Evolutionary conservation across 371 early-diverging fungal genomes (phyloP), one percentile per base, ranked within the genome.

Genomic region (Rhizopus microsporus): DNA sequence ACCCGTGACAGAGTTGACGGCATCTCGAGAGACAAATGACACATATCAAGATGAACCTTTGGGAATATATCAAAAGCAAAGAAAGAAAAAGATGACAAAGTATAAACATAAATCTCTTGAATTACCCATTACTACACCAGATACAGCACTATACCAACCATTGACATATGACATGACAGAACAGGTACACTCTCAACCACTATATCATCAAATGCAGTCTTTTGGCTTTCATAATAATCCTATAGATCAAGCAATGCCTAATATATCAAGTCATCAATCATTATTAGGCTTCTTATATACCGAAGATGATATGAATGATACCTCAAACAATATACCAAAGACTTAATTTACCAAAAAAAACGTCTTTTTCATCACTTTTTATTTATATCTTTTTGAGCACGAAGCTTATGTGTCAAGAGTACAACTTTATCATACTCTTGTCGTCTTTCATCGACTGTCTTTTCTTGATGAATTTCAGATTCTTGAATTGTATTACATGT

Each of bases 241-340:
- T 23, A 0, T 15, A 40, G 32, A 45, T 45, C 23, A 32, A 39
- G n/a, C 17, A 7, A 16, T 38, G 16, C 32, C 46, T 9, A 57
- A 47, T 50, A 57, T 50, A 51, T 34, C 57, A 30, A 57, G 46
- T 23, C 54, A 60, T 15, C 61, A 60, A 51, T 56, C 62, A n/a
- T 51, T 56, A 56, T 51, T 61, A 17, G 56, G 56, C 5, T 44
- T 61, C 15, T 42, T 60, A n/a, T 54, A 44, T 45, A 56, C 55
- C 50, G 56, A 61, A 37, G 62, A 61, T 45, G 56, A 51, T 10
- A 23, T 23, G 23, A 15, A 6, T 29, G n/a, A 16, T 30, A 48
- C 40, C 12, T 35, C 37, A 35, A 56, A 48, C 31, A 38, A 48
- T 50, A 57, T 57, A 50, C 57, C 51, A 50, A 54, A 48, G 7